Base-by-base conservation (phyloP, 2,329 filamentous ascomycete species). In the Leptographium wingfieldii region DNA sequence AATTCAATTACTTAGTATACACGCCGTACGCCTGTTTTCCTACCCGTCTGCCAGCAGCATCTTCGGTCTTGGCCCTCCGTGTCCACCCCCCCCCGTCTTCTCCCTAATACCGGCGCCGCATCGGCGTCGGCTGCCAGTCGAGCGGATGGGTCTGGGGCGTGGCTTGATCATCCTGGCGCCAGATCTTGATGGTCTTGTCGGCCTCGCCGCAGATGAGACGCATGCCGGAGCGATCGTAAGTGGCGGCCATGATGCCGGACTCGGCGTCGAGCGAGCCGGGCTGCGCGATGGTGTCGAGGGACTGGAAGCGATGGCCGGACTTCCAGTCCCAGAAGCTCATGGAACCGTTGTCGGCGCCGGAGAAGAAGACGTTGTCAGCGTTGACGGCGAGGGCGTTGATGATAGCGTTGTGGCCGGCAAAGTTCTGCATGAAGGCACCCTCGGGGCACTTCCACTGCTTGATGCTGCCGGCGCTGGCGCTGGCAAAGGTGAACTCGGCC, bases 251-350 rank as follows among this genome's bases (percentile, higher is more conserved):
- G 66, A 99, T 84, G 58, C 95, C 95, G 6, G 90, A 86, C 74
- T 99, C 94, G 6, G 94, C 94, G 68, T 97, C 92, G 29, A 99
- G 76, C 22, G 89, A 95, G 56, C 94, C 94, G 0, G 94, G 94
- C 71, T 99, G 94, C 0, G 94, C 94, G 9, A 90, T 90, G 3
- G 90, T 95, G 66, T 99, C 92, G 14, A 92, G 80, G 10, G 84
- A 82, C 73, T 99, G 94, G 76, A 94, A 99, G 55, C 88, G 82
- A 70, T 99, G 84, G 0, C 95, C 94, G 0, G 91, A 88, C 75
- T 97, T 97, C 94, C 94, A 99, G 72, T 99, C 95, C 88, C 92
- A 99, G 77, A 99, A 99, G 66, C 85, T 89, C 78, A 97, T 94
- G 43, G 89, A 95, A 49, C 95, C 94, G 67, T 99, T 96, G 69